These are phyloP conservation scores for Dioscorea zingiberensis DNA, from an alignment of 106 monocot species.

Conservation along the genomic window DNA sequence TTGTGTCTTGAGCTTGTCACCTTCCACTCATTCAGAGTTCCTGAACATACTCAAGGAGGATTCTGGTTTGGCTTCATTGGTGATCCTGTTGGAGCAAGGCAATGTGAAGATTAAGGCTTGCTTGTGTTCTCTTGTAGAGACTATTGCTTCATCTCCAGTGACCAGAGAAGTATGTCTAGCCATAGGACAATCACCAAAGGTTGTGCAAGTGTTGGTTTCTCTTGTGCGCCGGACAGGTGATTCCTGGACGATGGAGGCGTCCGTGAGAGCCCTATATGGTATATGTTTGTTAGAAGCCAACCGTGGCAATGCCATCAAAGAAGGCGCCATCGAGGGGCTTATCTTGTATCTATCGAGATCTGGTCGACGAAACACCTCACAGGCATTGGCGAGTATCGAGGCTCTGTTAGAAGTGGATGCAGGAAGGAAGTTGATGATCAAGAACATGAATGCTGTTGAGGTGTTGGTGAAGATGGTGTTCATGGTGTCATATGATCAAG, in stretches of 20 bases:
- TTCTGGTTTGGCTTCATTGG: constrained; percentile 24
- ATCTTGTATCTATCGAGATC: constrained; percentile 23
- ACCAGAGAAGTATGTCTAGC: constrained; percentile 21
- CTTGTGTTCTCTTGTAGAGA: constrained; percentile 39
- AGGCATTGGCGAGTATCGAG: constrained; percentile 65
- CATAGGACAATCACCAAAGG: constrained; percentile 25
- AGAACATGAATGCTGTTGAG: constrained; percentile 10
- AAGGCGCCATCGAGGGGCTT: constrained; percentile 39
- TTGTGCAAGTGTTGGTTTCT: constrained; percentile 31
- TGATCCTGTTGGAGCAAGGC: constrained; percentile 35
- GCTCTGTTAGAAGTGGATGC: constrained; percentile 22
- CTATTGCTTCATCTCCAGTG: constrained; percentile 12
- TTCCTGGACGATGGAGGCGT: constrained; percentile 28
- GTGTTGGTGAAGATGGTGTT: constrained; percentile 68
- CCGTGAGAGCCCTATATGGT: constrained; percentile 34
- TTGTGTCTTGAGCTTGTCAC: constrained; percentile 33
- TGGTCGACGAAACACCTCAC: constrained; percentile 5
- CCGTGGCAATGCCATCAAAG: constrained; percentile 25
- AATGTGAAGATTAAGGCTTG: constrained; percentile 32
- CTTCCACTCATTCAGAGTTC: constrained; percentile 22
- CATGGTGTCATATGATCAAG: constrained; percentile 27
- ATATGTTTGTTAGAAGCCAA: constrained; percentile 43
- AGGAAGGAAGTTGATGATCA: constrained; percentile 28
- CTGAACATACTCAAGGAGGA: constrained; percentile 42
- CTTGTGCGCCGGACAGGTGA: constrained; percentile 13